Conservation (phyloP, 495 filamentous ascomycete genomes). For the Trichoderma orchidacearum region DNA sequence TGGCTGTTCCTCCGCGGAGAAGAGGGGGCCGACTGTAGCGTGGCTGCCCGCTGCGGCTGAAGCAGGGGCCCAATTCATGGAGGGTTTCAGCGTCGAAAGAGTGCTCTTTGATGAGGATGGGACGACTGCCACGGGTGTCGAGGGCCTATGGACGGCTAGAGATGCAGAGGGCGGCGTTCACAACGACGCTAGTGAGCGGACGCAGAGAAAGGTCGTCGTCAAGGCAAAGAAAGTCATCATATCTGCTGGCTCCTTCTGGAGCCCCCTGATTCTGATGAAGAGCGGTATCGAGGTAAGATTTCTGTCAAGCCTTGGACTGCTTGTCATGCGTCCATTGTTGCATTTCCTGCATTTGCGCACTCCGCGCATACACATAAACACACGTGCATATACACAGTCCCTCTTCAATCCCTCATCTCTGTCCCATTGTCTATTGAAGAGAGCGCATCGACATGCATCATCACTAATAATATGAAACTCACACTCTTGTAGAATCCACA, state of each 20-base stretch:
- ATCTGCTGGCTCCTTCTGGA: constrained; percentile 58
- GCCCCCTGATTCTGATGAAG: constrained; percentile 59
- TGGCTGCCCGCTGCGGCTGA: constrained; percentile 68
- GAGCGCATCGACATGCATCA: background rate
- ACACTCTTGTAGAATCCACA: constrained; percentile 47
- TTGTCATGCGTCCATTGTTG: background rate
- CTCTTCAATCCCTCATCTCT: background rate
- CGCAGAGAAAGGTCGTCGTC: constrained; percentile 46
- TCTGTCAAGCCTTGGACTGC: no score
- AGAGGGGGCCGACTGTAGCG: constrained; percentile 63
- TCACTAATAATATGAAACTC: constrained; percentile 4
- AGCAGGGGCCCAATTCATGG: constrained; percentile 63
- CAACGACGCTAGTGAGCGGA: constrained; percentile 27
- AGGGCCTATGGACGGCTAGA: constrained; percentile 60
- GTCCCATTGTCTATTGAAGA: background rate
- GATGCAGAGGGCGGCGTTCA: constrained; percentile 44
- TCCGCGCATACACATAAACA: no score
- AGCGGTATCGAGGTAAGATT: constrained; percentile 51
- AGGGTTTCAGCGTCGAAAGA: constrained; percentile 57
- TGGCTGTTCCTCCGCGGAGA: constrained; percentile 59
- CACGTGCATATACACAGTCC: no score
- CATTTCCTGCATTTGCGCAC: background rate
- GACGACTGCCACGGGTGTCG: constrained; percentile 50
- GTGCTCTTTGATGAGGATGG: constrained; percentile 51
- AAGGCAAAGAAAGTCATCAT: constrained; percentile 75